phyloP scores from a whole-genome alignment of 768 basidiomycete genomes.

The Leucosporidium scottii region DNA sequence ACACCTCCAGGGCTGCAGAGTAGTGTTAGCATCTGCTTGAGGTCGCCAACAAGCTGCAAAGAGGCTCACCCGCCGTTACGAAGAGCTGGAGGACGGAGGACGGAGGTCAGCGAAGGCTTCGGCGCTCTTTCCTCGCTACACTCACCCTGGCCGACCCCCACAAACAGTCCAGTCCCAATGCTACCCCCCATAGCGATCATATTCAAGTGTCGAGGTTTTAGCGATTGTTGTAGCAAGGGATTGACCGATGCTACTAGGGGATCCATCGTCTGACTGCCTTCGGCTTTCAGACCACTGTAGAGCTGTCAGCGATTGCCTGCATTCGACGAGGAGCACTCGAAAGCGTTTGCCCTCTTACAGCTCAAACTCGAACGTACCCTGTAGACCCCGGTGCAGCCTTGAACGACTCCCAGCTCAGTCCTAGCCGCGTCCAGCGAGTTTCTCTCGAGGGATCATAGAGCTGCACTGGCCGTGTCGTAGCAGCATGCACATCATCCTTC shows the following conservation, averaged over 20 bases:
- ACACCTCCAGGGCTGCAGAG: constrained; percentile 21
- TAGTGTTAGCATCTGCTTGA: too few species aligned
- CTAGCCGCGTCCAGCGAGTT: constrained; percentile 39
- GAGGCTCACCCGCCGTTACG: too few species aligned
- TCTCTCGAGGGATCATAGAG: constrained; percentile 43
- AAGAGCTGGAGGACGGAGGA: too few species aligned
- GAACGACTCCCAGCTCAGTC: constrained; percentile 43
- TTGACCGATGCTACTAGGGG: neutral
- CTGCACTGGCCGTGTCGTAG: too few species aligned
- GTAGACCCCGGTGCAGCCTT: constrained; percentile 45
- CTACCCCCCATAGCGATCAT: constrained; percentile 43
- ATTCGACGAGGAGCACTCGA: neutral
- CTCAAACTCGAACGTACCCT: constrained; percentile 16
- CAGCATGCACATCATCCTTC: too few species aligned
- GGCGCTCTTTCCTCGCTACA: too few species aligned
- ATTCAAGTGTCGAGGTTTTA: constrained; percentile 37
- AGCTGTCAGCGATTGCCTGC: neutral
- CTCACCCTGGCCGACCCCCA: neutral
- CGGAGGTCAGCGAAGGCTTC: too few species aligned
- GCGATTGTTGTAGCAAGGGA: constrained; percentile 41
- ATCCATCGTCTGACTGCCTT: constrained; percentile 7
- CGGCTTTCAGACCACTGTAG: constrained; percentile 2
- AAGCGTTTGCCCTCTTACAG: too few species aligned
- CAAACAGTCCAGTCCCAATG: constrained; percentile 37
- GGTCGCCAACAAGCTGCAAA: too few species aligned